Evolutionary conservation across 2,329 filamentous ascomycete genomes (phyloP), one percentile per base, ranked within the genome.

Genomic region (Beauveria caledonica): DNA sequence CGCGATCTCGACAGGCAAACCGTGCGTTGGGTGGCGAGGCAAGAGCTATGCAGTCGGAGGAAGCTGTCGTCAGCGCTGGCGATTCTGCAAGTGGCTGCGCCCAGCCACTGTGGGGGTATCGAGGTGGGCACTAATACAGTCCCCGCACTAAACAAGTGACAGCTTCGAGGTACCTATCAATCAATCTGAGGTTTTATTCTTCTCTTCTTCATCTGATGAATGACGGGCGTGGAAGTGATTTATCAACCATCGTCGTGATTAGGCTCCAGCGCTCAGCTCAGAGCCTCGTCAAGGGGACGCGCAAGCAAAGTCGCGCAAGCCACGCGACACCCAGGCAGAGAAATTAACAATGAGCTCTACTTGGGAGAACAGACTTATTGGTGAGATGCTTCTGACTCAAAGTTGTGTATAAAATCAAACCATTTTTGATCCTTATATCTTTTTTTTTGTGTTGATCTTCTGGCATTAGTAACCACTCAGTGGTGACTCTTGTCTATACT

Each of bases 1-100:
- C 3, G 53, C 39, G 23, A 25, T 59, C 44, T 45, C 9, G n/a
- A 46, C 29, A 45, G 39, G 21, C 10, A 42, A 44, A 36, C 17
- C 33, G 45, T 36, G 25, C 23, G 23, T 50, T 19, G 19, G 23
- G 59, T 55, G 59, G 59, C 51, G 46, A 44, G 50, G 50, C 19
- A 10, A n/a, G 39, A 56, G 59, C 51, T 44, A 48, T 36, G 44
- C 29, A 42, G 54, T 60, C 60, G 57, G 58, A 11, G 33, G 49
- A 29, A 62, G 62, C 62, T 61, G 60, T 63, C 62, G 62, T 63
- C 62, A 63, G 62, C 62, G 40, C 52, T 44, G 44, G 48, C 40
- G 59, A 51, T 59, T 19, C 51, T 36, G 23, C 58, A 56, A 56
- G 60, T 64, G 62, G 61, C 62, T 62, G 54, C 58, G 60, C 52